Evolutionary conservation across 352 stramenopile species (phyloP).

Genomic region (Phytophthora tentaculata): DNA sequence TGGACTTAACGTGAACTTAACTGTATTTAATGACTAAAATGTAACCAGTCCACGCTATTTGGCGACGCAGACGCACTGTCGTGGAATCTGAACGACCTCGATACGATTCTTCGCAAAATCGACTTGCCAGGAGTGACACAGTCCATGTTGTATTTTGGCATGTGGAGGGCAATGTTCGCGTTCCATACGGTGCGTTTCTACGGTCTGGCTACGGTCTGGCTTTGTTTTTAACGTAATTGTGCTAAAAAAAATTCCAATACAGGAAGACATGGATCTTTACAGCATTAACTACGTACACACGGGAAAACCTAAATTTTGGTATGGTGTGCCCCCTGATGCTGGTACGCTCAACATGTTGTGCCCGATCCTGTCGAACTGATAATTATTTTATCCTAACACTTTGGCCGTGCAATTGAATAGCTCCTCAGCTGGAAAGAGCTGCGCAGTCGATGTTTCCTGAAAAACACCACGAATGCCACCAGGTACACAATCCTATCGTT

Average conservation of each 20-base stretch:
- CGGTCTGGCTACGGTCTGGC: background rate
- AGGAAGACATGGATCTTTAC: slow-evolving; percentile 95
- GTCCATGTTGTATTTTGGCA: slow-evolving; percentile 95
- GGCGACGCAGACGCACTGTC: slow-evolving; percentile 61
- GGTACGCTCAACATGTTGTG: slow-evolving; percentile 36
- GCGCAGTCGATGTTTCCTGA: slow-evolving; percentile 89
- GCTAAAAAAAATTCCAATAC: background rate
- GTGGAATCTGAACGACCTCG: slow-evolving; percentile 90
- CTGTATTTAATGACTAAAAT: background rate
- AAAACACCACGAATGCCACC: slow-evolving; percentile 81
- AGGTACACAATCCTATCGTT: slow-evolving; percentile 39
- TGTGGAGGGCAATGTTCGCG: slow-evolving; percentile 94
- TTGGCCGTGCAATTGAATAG: slow-evolving; percentile 24
- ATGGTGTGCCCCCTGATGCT: slow-evolving; percentile 81
- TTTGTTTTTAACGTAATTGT: background rate
- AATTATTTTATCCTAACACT: slow-evolving; percentile 7
- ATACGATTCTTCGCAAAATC: slow-evolving; percentile 87
- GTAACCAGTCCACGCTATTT: slow-evolving; percentile 81
- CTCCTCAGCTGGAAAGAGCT: slow-evolving; percentile 80
- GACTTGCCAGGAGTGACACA: slow-evolving; percentile 88
- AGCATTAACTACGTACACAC: slow-evolving; percentile 95
- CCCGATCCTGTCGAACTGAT: background rate
- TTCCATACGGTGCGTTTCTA: slow-evolving; percentile 81
- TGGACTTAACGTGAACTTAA: background rate
- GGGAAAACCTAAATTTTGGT: slow-evolving; percentile 94